Base-by-base conservation (phyloP, 305 asterid genomes). In the Solanum aculeatissimum region DNA sequence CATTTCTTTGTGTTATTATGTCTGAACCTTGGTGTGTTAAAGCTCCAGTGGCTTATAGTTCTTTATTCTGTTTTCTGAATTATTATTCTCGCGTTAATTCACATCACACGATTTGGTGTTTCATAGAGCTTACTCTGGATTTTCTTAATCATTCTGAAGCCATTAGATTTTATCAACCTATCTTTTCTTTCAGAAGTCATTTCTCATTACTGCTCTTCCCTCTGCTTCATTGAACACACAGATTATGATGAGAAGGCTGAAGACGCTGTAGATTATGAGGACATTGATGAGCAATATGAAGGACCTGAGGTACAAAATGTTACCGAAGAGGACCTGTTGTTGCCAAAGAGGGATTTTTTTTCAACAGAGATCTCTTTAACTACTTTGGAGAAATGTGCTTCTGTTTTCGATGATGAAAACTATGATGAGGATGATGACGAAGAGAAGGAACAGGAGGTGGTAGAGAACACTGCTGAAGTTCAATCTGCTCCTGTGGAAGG, bases 181-280 rank as follows among this genome's bases (percentile, higher is more conserved):
- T 78, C 66, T 60, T 83, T 43, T 84, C 80, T 45, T 65, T 35
- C 54, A 77, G 47, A 35, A 54, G 58, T 86, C 71, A 54, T 80
- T 85, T 80, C 89, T 89, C 74, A 89, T 81, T 71, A 45, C 65
- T 25, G 47, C 38, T 77, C 54, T 77, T 74, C 75, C 42, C 70
- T 54, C 16, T 60, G 43, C 53, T 81, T 86, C 55, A 71, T 80
- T 88, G 86, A 60, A 85, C 80, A 83, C 89, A 83, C 86, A 97
- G 99, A 97, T 91, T 97, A 94, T 87, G 95, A 91, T 83, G 91
- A 89, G 89, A 97, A 97, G 93, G 99, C 97, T 68, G 99, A 93
- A 91, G 95, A 97, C 85, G 99, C 99, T 84, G 93, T 97, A 84
- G 98, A 97, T 88, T 97, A 95, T 92, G 98, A 95, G 92, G 99